Conservation (phyloP, 2,329 filamentous ascomycete species). For the Cladophialophora bantiana region DNA sequence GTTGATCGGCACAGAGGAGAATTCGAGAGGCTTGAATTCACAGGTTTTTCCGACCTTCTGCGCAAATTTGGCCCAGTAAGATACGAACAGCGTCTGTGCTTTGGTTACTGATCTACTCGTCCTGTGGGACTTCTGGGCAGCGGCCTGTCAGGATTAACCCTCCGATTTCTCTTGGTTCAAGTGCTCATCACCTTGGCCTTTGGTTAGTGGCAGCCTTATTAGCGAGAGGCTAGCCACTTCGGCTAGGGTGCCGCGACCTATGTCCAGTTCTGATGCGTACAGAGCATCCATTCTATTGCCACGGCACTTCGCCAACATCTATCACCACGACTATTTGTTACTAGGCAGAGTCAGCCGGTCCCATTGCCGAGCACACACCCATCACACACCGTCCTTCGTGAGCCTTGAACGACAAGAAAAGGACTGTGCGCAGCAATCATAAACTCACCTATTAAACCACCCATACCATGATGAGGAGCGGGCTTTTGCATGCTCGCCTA, state of each 20-base stretch:
- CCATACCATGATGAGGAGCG: not conserved
- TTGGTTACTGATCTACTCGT: not conserved
- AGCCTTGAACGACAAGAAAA: not conserved
- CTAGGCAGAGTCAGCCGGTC: not conserved
- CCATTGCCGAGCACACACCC: not conserved
- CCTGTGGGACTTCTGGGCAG: not conserved
- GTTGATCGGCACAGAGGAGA: not conserved
- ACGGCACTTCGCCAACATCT: not conserved
- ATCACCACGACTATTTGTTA: not conserved
- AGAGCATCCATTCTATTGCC: not conserved
- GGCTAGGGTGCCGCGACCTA: not conserved
- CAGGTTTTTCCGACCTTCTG: not conserved
- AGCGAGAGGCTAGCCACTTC: conserved; percentile 5
- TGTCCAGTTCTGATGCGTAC: conserved; percentile 1
- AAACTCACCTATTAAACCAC: not conserved
- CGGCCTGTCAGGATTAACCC: not conserved
- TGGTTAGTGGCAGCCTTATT: not conserved
- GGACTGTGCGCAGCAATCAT: not conserved
- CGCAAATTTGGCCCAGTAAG: not conserved
- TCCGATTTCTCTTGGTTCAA: not conserved
- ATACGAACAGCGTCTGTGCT: not conserved
- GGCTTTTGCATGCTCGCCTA: not conserved
- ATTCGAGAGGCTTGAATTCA: not conserved
- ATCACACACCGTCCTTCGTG: not conserved
- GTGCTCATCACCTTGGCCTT: not conserved